Conservation (phyloP, 495 filamentous ascomycete species). For the Penicillium longicatenatum region DNA sequence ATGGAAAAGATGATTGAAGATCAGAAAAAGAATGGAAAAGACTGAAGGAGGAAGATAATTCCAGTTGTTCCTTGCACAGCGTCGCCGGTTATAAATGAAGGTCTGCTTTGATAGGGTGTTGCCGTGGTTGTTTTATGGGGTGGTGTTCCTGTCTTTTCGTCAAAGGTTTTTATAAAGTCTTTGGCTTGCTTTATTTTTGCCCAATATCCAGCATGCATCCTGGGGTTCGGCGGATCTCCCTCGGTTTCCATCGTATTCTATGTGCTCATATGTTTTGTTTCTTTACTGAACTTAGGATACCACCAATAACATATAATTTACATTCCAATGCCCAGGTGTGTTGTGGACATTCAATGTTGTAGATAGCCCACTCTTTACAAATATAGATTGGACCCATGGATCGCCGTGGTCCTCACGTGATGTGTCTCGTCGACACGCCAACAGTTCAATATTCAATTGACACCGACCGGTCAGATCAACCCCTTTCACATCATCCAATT, state of each 20-base stretch:
- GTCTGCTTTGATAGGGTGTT: conserved; percentile 27
- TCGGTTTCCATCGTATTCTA: conserved; percentile 21
- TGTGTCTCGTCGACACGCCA: not conserved
- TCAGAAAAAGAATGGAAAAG: conserved; percentile 35
- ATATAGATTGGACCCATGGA: not conserved
- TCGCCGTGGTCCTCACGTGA: conserved; percentile 4
- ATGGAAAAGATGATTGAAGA: conserved; percentile 74
- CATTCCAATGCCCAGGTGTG: not conserved
- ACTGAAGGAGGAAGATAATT: conserved; percentile 22
- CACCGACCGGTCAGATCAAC: not conserved
- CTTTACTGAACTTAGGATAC: conserved; percentile 29
- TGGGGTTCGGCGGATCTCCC: conserved; percentile 29
- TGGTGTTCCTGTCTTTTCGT: conserved; percentile 15
- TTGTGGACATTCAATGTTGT: not conserved
- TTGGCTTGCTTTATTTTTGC: conserved; percentile 15
- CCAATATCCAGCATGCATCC: conserved; percentile 35
- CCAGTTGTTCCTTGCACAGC: conserved; percentile 30
- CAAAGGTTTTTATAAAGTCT: conserved; percentile 3
- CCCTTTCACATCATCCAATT: conserved; percentile 3
- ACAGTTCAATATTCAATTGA: not conserved
- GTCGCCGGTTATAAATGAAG: conserved; percentile 28
- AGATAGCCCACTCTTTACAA: not conserved
- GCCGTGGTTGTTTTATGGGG: conserved; percentile 20
- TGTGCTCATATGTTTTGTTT: conserved; percentile 20
- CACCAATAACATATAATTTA: conserved; percentile 17